phyloP scores from a whole-genome alignment of 2,329 filamentous ascomycete species.

The Calonectria henricotiae region DNA sequence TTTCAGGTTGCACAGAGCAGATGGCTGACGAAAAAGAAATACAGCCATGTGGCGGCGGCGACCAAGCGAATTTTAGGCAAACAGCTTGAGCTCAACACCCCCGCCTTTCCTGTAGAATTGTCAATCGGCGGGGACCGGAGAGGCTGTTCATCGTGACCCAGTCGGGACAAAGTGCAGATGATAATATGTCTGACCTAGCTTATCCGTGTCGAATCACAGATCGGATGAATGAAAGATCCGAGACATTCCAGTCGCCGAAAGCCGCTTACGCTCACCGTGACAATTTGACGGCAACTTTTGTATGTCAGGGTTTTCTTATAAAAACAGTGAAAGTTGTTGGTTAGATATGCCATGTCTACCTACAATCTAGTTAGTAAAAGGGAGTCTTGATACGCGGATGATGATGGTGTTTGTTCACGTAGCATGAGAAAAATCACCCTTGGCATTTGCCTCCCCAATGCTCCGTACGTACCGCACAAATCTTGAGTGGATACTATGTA shows the following conservation, averaged over 20 bases:
- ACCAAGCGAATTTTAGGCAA: neutral
- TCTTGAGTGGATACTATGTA: too few relatives aligned
- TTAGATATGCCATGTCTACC: too few relatives aligned
- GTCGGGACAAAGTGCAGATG: neutral
- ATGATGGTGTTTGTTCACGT: too few relatives aligned
- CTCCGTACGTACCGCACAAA: too few relatives aligned
- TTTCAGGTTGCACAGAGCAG: neutral
- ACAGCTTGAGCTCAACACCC: neutral
- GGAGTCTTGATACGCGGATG: too few relatives aligned
- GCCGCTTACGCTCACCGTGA: too few relatives aligned
- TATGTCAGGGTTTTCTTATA: too few relatives aligned
- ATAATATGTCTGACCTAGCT: neutral
- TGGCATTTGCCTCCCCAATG: too few relatives aligned
- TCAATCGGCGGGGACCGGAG: neutral
- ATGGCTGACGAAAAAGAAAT: neutral
- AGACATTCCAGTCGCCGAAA: neutral
- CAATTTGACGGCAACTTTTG: too few relatives aligned
- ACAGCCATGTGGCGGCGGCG: constrained; percentile 9
- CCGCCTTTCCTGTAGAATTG: neutral
- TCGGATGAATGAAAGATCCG: constrained; percentile 1
- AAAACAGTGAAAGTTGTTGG: too few relatives aligned
- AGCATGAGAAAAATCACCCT: too few relatives aligned
- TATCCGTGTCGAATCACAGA: neutral
- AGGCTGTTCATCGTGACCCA: neutral
- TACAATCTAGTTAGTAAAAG: too few relatives aligned